Percentiles rank a stretch among this genome's conserved stretches.
These are phyloP conservation scores for Nakazawaea holstii DNA, from an alignment of 805 yeast genomes.

Conservation along the genomic window DNA sequence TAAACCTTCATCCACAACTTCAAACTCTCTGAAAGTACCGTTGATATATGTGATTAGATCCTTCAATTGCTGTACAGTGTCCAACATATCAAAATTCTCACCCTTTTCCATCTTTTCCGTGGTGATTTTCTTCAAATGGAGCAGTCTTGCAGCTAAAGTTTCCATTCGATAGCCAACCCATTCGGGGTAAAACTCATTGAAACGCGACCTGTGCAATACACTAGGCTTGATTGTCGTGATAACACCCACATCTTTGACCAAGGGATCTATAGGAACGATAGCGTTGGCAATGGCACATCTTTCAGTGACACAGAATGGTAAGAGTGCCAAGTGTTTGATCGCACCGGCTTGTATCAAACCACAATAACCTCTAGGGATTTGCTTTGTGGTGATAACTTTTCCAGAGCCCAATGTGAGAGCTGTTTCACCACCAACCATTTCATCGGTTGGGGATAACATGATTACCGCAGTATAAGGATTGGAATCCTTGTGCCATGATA, in stretches of 20 bases:
- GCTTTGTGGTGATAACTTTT: slow-evolving; percentile 14
- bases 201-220: slow-evolving; percentile 20
- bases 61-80: slow-evolving; percentile 22
- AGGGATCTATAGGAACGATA: slow-evolving; percentile 25
- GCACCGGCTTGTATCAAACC: slow-evolving; percentile 22
- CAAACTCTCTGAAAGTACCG: slow-evolving; percentile 30
- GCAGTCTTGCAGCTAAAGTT: slow-evolving; percentile 19
- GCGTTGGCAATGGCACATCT: slow-evolving; percentile 26
- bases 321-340: slow-evolving; percentile 20
- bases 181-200: slow-evolving; percentile 25
- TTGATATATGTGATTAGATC: slow-evolving; percentile 21
- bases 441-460: slow-evolving; percentile 35
- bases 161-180: slow-evolving; percentile 25
- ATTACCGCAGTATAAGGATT: slow-evolving; percentile 39
- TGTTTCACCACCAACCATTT: slow-evolving; percentile 42
- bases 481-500: slow-evolving; percentile 37
- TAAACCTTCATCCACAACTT: slow-evolving; percentile 16
- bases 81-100: slow-evolving; percentile 24
- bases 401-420: slow-evolving; percentile 34
- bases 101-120: slow-evolving; percentile 16
- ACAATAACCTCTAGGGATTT: slow-evolving; percentile 21
- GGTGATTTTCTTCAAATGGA: slow-evolving; percentile 15
- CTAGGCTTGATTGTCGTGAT: slow-evolving; percentile 27
- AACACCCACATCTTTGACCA: slow-evolving; percentile 26
- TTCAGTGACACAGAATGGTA: slow-evolving; percentile 22